phyloP scores from a whole-genome alignment of 192 early-diverging fungal species.

The Backusella parvicylindrica region DNA sequence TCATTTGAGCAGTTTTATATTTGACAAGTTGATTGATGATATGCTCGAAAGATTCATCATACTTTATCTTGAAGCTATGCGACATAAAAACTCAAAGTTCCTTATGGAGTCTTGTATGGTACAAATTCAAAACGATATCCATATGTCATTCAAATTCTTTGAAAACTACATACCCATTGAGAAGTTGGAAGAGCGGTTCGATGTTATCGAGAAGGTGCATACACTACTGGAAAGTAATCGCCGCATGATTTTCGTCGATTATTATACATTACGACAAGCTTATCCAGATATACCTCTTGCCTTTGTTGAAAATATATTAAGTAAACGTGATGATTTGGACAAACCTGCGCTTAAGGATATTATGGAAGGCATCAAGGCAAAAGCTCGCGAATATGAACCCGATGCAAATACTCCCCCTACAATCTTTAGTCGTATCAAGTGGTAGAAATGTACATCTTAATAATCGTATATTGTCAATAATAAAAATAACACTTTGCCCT shows the following conservation, averaged over 20 bases:
- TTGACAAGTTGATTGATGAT: conserved; percentile 82
- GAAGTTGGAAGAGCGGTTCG: conserved; percentile 76
- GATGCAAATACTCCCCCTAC: conserved; percentile 46
- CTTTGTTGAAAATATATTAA: conserved; percentile 88
- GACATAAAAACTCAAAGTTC: conserved; percentile 75
- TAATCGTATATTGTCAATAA: background rate
- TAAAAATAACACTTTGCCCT: background rate
- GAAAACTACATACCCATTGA: conserved; percentile 62
- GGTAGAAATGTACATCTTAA: conserved; percentile 21
- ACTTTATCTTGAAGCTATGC: conserved; percentile 81
- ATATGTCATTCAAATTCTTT: conserved; percentile 76
- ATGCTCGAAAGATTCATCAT: conserved; percentile 84
- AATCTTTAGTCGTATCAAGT: conserved; percentile 55
- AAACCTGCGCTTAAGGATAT: conserved; percentile 80
- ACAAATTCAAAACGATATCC: conserved; percentile 74
- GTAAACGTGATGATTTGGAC: conserved; percentile 89
- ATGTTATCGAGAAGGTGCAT: conserved; percentile 80
- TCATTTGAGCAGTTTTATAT: conserved; percentile 87
- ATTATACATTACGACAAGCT: conserved; percentile 83
- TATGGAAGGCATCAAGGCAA: conserved; percentile 75
- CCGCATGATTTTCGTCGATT: conserved; percentile 87
- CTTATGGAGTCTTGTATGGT: conserved; percentile 63
- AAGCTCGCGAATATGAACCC: conserved; percentile 57
- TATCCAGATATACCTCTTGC: conserved; percentile 91
- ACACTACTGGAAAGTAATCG: conserved; percentile 76